These are phyloP conservation scores for Aspergillus terreus DNA, from an alignment of 2,329 filamentous ascomycete species.

Conservation along the genomic window DNA sequence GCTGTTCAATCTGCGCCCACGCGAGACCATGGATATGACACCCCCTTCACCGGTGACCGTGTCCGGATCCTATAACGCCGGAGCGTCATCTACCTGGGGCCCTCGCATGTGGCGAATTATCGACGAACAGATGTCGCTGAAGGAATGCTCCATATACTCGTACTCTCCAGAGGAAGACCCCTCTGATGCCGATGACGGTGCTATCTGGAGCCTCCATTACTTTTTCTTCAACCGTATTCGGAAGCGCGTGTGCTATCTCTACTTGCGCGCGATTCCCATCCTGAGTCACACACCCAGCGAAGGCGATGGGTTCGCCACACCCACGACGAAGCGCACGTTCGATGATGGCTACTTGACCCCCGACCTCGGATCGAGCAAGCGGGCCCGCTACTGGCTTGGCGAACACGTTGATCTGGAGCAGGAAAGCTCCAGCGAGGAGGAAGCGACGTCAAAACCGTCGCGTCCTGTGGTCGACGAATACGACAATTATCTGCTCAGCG, in stretches of 20 bases:
- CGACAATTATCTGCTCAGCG: slow-evolving; percentile 43
- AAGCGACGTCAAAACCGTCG: slow-evolving; percentile 17
- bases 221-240: slow-evolving; percentile 94
- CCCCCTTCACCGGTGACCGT: slow-evolving; percentile 42
- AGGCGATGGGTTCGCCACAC: slow-evolving; percentile 27
- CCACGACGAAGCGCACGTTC: slow-evolving; percentile 44
- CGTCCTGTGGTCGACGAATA: slow-evolving; percentile 37
- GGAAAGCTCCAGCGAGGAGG: slow-evolving; percentile 41
- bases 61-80: slow-evolving; percentile 44
- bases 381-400: slow-evolving; percentile 84
- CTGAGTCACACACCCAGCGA: slow-evolving; percentile 66
- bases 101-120: slow-evolving; percentile 88
- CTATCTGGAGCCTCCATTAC: slow-evolving; percentile 93
- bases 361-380: slow-evolving; percentile 65
- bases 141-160: slow-evolving; percentile 83
- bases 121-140: slow-evolving; percentile 89
- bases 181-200: slow-evolving; percentile 87
- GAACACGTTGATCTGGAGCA: slow-evolving; percentile 51
- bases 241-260: slow-evolving; percentile 92
- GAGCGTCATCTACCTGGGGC: slow-evolving; percentile 68
- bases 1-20: slow-evolving; percentile 77
- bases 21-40: slow-evolving; percentile 40
- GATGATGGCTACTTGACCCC: slow-evolving; percentile 49
- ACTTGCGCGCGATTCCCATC: slow-evolving; percentile 75
- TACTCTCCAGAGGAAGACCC: slow-evolving; percentile 88